phyloP scores from a whole-genome alignment of 208 protist species.

The Wallacemonas sp. region DNA sequence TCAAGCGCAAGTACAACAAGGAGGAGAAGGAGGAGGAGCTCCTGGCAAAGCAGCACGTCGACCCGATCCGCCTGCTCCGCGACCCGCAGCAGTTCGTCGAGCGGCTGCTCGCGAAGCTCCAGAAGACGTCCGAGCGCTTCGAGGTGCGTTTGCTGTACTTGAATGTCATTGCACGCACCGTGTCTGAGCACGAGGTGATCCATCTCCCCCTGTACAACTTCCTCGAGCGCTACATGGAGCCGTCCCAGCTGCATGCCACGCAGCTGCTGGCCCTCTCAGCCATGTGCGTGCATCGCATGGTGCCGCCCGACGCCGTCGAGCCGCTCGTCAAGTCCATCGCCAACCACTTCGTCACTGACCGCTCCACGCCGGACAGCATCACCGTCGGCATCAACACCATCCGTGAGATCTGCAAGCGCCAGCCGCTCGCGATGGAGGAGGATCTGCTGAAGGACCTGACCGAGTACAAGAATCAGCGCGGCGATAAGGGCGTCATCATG shows the following conservation, averaged over 20 bases:
- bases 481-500: conserved; percentile 97
- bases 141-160: conserved; percentile 95
- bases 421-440: conserved; percentile 94
- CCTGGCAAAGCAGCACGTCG: conserved; percentile 87
- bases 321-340: conserved; percentile 94
- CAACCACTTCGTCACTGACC: conserved; percentile 97
- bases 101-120: conserved; percentile 92
- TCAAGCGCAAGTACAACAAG: conserved; percentile 86
- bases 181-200: conserved; percentile 95
- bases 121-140: conserved; percentile 93
- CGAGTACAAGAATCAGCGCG: conserved; percentile 91
- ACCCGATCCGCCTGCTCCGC: conserved; percentile 95
- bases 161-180: conserved; percentile 95
- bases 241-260: conserved; percentile 96
- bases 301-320: conserved; percentile 93
- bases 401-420: conserved; percentile 94
- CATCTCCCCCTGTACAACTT: conserved; percentile 97
- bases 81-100: conserved; percentile 97
- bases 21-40: conserved; percentile 77
- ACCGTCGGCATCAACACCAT: conserved; percentile 97
- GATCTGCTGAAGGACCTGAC: conserved; percentile 94
- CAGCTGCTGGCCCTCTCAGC: conserved; percentile 94
- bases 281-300: conserved; percentile 94
- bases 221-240: conserved; percentile 96
- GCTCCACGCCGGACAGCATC: conserved; percentile 91